Evolutionary conservation across 148 eudicot genomes (phyloP), one percentile per base, ranked within the genome.

Genomic region (Amaranthus cruentus): DNA sequence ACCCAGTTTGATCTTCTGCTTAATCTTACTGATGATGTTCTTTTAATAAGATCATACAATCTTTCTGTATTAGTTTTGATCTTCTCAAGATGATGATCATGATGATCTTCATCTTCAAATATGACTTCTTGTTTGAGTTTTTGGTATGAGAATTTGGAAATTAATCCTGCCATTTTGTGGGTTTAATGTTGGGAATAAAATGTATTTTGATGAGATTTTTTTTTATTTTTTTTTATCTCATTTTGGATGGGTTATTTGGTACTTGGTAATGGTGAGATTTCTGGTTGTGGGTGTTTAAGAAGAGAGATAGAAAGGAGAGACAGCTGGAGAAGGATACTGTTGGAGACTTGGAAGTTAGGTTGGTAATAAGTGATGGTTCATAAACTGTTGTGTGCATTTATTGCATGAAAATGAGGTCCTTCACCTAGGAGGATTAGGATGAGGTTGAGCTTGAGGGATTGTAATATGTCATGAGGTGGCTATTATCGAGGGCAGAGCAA

Each of bases 101-200:
- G 63, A 11, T 78, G 76, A 10, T 79, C 84, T 0, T 83, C 82
- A 6, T 81, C 88, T 47, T 82, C 80, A n/a, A 73, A 72, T 68
- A 72, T 81, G 6, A 76, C 82, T 21, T 90, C 87, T 10, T 86
- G 77, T 18, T 65, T 78, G 44, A 93, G 89, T 68, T 79, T 87
- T 10, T 83, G 82, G 88, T 93, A 93, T n/a, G 98, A 83, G 65
- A 70, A 59, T 60, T 64, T 87, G 47, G 84, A 61, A 5, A 28
- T 63, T 18, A 78, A 75, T 47, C 75, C 18, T 67, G 56, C 53
- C 70, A 67, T 65, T 47, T 65, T 28, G 38, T 28, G 38, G 38
- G 38, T 28, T 28, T 28, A 28, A 28, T 28, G 38, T 28, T 28
- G 38, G 38, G 38, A 28, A 28, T 28, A 28, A 28, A 28, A 28